Percentiles rank a stretch among this genome's conserved stretches.
Conservation (phyloP, 331 rosid species). For the Cydonia oblonga region DNA sequence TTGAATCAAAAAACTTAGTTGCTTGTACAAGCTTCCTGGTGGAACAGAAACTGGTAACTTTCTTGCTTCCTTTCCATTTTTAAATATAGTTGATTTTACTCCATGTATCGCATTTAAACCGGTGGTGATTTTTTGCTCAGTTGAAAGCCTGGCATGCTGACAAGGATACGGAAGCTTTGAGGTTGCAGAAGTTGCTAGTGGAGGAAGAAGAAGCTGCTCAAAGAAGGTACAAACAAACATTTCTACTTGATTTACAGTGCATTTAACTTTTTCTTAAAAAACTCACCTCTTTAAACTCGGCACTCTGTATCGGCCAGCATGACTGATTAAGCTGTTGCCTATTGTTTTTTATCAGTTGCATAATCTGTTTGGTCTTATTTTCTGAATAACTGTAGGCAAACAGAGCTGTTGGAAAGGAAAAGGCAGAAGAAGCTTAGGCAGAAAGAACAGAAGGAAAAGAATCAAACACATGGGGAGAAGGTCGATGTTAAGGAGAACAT, state of each 20-base stretch:
- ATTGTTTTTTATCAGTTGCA: not conserved
- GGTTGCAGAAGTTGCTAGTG: slow-evolving; percentile 68
- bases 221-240: slow-evolving; percentile 45
- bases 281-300: not conserved
- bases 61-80: slow-evolving; percentile 3
- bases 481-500: slow-evolving; percentile 22
- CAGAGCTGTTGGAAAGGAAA: slow-evolving; percentile 57
- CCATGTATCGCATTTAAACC: not conserved
- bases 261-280: no score
- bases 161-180: slow-evolving; percentile 75
- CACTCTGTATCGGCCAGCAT: not conserved
- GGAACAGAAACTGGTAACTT: slow-evolving; percentile 64
- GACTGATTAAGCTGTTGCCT: not conserved
- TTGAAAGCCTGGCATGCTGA: slow-evolving; percentile 73
- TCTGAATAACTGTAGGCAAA: slow-evolving; percentile 41
- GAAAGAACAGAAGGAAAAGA: slow-evolving; percentile 58
- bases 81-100: not conserved
- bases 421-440: slow-evolving; percentile 73
- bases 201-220: slow-evolving; percentile 89
- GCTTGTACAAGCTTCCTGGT: slow-evolving; percentile 77
- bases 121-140: slow-evolving; percentile 17
- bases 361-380: not conserved
- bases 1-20: slow-evolving; percentile 64
- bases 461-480: slow-evolving; percentile 33
- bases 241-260: not conserved